These are phyloP conservation scores for Solanum tarijense DNA, from an alignment of 257 asterid genomes.

Conservation along the genomic window DNA sequence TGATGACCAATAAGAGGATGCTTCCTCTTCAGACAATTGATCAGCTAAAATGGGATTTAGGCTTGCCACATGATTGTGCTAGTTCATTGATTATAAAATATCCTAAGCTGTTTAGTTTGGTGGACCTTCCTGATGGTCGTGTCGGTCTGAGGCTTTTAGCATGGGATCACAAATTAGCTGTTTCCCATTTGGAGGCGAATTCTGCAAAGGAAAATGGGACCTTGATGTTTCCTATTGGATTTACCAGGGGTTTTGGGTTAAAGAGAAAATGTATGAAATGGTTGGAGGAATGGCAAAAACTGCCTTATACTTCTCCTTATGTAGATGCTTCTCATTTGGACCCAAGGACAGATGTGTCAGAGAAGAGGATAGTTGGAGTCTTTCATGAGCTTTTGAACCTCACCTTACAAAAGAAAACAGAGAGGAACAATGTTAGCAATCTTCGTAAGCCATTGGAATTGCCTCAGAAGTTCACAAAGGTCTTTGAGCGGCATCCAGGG, in stretches of 20 bases:
- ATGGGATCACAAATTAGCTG: conserved; percentile 54
- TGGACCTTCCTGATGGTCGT: conserved; percentile 62
- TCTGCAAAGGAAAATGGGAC: conserved; percentile 11
- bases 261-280: conserved; percentile 80
- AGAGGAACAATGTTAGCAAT: conserved; percentile 70
- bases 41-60: conserved; percentile 82
- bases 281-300: conserved; percentile 85
- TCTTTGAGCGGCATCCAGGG: conserved; percentile 81
- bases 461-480: conserved; percentile 90
- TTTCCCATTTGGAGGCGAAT: conserved; percentile 52
- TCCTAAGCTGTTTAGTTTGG: conserved; percentile 42
- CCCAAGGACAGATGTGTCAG: conserved; percentile 78
- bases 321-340: conserved; percentile 58
- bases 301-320: conserved; percentile 82
- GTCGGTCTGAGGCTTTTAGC: conserved; percentile 45
- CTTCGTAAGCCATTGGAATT: conserved; percentile 59
- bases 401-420: conserved; percentile 46
- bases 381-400: conserved; percentile 89
- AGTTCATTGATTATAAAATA: conserved; percentile 22
- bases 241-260: conserved; percentile 82
- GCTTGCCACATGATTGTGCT: conserved; percentile 57
- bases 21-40: conserved; percentile 80
- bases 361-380: conserved; percentile 81
- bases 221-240: conserved; percentile 61
- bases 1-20: conserved; percentile 54